phyloP scores from a whole-genome alignment of 176 grass and related monocot genomes.

The Pontederia crassipes region DNA sequence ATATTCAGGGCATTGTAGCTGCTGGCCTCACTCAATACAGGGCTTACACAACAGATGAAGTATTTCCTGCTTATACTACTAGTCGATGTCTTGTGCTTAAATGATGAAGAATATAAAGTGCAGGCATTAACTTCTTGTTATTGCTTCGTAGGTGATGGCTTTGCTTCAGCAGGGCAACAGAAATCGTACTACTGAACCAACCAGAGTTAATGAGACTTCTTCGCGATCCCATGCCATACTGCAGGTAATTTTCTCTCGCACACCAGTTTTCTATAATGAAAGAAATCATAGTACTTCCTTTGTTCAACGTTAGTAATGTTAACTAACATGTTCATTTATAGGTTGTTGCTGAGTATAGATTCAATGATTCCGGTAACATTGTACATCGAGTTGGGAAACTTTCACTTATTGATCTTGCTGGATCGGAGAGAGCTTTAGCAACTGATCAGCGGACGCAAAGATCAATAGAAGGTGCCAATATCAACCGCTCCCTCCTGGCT shows the following conservation, averaged over 20 bases:
- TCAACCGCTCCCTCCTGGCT: slow-evolving; percentile 88
- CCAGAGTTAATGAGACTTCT: slow-evolving; percentile 80
- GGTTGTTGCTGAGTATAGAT: slow-evolving; percentile 80
- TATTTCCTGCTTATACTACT: slow-evolving; percentile 28
- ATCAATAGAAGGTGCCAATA: slow-evolving; percentile 89
- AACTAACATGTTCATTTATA: slow-evolving; percentile 24
- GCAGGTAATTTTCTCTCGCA: slow-evolving; percentile 40
- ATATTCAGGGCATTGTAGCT: slow-evolving; percentile 71
- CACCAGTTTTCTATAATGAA: no score
- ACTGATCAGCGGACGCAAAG: slow-evolving; percentile 75
- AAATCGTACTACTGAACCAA: slow-evolving; percentile 93
- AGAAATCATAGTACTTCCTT: not conserved
- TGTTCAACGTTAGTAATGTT: slow-evolving; percentile 8
- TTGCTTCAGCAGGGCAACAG: slow-evolving; percentile 91
- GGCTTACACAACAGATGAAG: slow-evolving; percentile 93
- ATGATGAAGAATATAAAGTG: not conserved
- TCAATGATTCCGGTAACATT: slow-evolving; percentile 37
- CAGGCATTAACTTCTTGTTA: not conserved
- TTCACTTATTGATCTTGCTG: slow-evolving; percentile 87
- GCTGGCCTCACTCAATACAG: slow-evolving; percentile 87
- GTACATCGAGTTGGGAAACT: slow-evolving; percentile 62
- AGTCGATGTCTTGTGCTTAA: not conserved
- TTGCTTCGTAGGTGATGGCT: slow-evolving; percentile 62
- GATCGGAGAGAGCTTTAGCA: slow-evolving; percentile 91
- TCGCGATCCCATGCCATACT: slow-evolving; percentile 93